A percentile compares a stretch with the other conserved stretches of the same genome.
Conservation (phyloP, 139 green algal genomes). For the Coccomyxa sp. region DNA sequence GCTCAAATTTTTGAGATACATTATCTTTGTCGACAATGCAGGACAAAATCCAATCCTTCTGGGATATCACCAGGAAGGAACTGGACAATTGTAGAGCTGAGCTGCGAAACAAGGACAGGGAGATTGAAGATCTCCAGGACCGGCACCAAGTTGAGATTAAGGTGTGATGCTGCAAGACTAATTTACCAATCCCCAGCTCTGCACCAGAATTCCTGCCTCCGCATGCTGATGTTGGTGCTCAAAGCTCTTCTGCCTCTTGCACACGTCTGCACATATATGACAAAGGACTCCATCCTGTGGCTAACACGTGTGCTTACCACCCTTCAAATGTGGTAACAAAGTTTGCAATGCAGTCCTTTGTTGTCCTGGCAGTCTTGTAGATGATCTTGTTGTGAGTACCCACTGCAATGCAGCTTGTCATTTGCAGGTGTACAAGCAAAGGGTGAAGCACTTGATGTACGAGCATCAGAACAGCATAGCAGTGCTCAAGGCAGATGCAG, state of each 20-base stretch:
- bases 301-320: neutral
- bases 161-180: slow-evolving; percentile 23
- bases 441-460: slow-evolving; percentile 93
- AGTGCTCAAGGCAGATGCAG: slow-evolving; percentile 76
- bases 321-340: neutral
- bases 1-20: neutral
- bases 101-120: slow-evolving; percentile 81
- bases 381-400: neutral
- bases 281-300: neutral
- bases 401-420: neutral
- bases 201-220: neutral
- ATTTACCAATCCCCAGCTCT: neutral
- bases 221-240: neutral
- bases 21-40: slow-evolving; percentile 23
- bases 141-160: slow-evolving; percentile 84
- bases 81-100: slow-evolving; percentile 74
- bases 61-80: slow-evolving; percentile 89
- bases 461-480: slow-evolving; percentile 88
- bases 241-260: neutral
- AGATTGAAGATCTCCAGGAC: slow-evolving; percentile 89
- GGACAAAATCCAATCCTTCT: slow-evolving; percentile 93
- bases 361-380: neutral
- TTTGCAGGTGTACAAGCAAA: slow-evolving; percentile 85
- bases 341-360: neutral
- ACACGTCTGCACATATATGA: neutral